Evolutionary conservation across 2,329 filamentous ascomycete genomes (phyloP).

Genomic region (Sphaerulina vaccinii): DNA sequence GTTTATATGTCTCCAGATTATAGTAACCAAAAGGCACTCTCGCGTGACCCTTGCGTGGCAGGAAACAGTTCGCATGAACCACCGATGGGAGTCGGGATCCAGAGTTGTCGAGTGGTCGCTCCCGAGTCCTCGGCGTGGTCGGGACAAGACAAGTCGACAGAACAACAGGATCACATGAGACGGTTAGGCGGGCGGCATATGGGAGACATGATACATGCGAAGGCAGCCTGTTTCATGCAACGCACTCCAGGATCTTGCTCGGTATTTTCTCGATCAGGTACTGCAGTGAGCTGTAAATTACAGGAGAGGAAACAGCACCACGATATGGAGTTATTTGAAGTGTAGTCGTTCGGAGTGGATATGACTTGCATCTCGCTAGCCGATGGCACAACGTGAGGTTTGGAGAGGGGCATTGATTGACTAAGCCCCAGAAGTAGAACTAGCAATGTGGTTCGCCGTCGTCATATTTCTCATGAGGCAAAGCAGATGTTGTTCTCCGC

Average conservation of each 20-base stretch:
- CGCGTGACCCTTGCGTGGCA: background rate
- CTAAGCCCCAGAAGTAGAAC: background rate
- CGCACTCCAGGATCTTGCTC: background rate
- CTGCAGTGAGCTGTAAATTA: background rate
- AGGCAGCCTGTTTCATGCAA: background rate
- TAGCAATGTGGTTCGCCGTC: background rate
- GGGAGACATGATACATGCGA: background rate
- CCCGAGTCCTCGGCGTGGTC: constrained; percentile 2
- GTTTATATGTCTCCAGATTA: background rate
- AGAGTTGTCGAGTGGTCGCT: background rate
- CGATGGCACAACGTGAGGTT: background rate
- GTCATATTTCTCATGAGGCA: background rate
- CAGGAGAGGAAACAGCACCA: background rate
- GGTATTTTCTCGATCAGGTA: background rate
- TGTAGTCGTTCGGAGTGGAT: background rate
- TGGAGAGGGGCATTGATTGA: background rate
- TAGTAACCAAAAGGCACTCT: background rate
- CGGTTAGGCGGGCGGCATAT: constrained; percentile 1
- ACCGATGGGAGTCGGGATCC: background rate
- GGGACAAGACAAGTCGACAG: constrained; percentile 6
- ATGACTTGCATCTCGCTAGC: background rate
- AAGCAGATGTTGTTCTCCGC: background rate
- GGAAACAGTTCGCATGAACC: background rate
- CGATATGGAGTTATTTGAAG: background rate
- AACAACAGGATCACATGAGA: background rate